Conservation (phyloP, 495 filamentous ascomycete species). For the Penicillium tannophilum region DNA sequence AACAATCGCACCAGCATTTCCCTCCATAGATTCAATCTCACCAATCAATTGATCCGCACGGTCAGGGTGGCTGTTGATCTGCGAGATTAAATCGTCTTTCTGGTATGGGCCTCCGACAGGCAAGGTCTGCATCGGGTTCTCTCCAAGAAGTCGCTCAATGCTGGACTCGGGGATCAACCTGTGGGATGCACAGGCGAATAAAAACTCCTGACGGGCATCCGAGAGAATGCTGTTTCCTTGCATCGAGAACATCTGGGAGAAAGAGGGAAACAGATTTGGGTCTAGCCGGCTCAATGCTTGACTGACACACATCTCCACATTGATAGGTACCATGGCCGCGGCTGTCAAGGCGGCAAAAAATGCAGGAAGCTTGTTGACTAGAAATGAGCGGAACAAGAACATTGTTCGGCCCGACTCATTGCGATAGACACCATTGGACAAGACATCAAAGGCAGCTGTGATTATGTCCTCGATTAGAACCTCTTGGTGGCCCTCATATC, state of each 20-base stretch:
- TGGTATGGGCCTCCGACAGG: constrained; percentile 74
- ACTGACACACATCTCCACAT: constrained; percentile 76
- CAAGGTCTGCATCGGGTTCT: constrained; percentile 80
- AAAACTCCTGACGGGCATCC: constrained; percentile 86
- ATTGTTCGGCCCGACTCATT: constrained; percentile 71
- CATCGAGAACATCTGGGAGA: constrained; percentile 80
- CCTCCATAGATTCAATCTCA: constrained; percentile 90
- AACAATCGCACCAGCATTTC: constrained; percentile 89
- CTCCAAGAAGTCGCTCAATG: constrained; percentile 79
- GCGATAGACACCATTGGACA: constrained; percentile 82
- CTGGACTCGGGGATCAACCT: constrained; percentile 74
- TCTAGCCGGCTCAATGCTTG: constrained; percentile 77
- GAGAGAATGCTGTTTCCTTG: constrained; percentile 73
- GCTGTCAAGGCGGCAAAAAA: constrained; percentile 67
- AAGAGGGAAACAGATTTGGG: constrained; percentile 75
- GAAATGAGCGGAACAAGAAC: constrained; percentile 82
- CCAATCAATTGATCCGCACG: constrained; percentile 71
- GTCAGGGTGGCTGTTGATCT: constrained; percentile 72
- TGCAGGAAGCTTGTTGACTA: constrained; percentile 89
- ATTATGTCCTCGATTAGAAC: constrained; percentile 79
- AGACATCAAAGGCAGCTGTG: constrained; percentile 82
- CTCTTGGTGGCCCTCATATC: constrained; percentile 82
- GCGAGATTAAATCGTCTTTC: constrained; percentile 72
- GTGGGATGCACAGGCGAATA: constrained; percentile 89
- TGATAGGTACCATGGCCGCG: constrained; percentile 64